A percentile compares a stretch with the other conserved stretches of the same genome.
These are phyloP conservation scores for Diaporthe batatas DNA, from an alignment of 2,329 filamentous ascomycete species.

Conservation along the genomic window DNA sequence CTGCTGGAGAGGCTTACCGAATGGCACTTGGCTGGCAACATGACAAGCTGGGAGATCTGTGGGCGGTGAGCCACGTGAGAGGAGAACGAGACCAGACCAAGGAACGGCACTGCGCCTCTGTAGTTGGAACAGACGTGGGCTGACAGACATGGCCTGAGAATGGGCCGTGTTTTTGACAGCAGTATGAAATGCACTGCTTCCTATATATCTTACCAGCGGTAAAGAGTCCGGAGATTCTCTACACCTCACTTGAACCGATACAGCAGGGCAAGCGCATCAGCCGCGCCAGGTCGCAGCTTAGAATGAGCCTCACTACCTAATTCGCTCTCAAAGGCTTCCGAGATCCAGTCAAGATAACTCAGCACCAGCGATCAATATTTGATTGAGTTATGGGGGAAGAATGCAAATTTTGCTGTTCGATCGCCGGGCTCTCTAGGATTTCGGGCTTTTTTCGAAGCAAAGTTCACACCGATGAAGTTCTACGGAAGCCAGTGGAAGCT, in stretches of 20 bases:
- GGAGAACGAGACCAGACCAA: no score
- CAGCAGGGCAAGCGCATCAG: background rate
- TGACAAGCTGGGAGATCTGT: constrained; percentile 48
- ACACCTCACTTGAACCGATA: background rate
- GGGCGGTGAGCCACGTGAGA: constrained; percentile 5
- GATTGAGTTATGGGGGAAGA: background rate
- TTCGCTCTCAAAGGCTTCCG: background rate
- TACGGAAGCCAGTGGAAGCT: background rate
- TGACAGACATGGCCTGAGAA: no score
- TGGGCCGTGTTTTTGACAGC: background rate
- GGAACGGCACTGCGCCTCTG: background rate
- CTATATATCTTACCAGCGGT: background rate
- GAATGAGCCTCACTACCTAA: no score
- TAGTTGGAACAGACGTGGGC: background rate
- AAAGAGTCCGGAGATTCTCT: no score
- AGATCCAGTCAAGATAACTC: no score
- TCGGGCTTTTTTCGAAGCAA: background rate
- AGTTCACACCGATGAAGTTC: background rate
- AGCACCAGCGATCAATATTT: background rate
- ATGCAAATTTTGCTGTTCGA: background rate
- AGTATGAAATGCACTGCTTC: background rate
- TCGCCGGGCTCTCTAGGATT: background rate
- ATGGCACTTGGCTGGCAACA: constrained; percentile 48
- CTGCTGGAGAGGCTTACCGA: constrained; percentile 49
- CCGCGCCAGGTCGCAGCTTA: background rate